Conservation (phyloP, 2,329 filamentous ascomycete genomes). For the Epichloe brachyelytri region DNA sequence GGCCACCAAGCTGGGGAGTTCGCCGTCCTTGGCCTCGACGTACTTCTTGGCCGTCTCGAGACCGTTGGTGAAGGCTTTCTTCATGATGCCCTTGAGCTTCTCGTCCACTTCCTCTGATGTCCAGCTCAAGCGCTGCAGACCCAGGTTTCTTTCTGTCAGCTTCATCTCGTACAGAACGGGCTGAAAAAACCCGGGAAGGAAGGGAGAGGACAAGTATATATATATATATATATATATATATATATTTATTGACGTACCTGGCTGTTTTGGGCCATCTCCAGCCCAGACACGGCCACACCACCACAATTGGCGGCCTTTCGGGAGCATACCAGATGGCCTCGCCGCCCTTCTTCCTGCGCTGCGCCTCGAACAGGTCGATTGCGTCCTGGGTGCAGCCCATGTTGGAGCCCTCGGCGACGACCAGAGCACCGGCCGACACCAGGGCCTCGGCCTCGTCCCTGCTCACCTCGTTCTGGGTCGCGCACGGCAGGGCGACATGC, state of each 20-base stretch:
- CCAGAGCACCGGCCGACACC: conserved; percentile 62
- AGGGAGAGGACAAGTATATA: neutral
- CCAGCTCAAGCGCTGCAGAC: conserved; percentile 61
- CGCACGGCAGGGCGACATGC: conserved; percentile 82
- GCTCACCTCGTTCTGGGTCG: conserved; percentile 95
- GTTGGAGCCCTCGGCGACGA: conserved; percentile 94
- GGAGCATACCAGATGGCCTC: conserved; percentile 87
- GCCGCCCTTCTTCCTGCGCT: conserved; percentile 55
- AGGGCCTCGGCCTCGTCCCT: conserved; percentile 79
- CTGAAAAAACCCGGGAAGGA: neutral
- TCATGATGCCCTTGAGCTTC: conserved; percentile 91
- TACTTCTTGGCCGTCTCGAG: conserved; percentile 84
- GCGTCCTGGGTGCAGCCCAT: conserved; percentile 97
- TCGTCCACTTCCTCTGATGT: conserved; percentile 78
- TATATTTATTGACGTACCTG: conserved; percentile 14
- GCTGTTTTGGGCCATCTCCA: conserved; percentile 99
- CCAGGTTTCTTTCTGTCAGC: neutral
- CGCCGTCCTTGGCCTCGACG: conserved; percentile 62
- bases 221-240: too few species aligned
- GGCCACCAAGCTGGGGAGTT: conserved; percentile 80
- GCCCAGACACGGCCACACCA: conserved; percentile 90
- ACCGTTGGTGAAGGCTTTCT: conserved; percentile 81
- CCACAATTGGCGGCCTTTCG: conserved; percentile 94
- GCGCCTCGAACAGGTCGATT: conserved; percentile 81
- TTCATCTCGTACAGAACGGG: neutral